Evolutionary conservation across 768 basidiomycete genomes (phyloP).

Genomic region (Imleria badia): DNA sequence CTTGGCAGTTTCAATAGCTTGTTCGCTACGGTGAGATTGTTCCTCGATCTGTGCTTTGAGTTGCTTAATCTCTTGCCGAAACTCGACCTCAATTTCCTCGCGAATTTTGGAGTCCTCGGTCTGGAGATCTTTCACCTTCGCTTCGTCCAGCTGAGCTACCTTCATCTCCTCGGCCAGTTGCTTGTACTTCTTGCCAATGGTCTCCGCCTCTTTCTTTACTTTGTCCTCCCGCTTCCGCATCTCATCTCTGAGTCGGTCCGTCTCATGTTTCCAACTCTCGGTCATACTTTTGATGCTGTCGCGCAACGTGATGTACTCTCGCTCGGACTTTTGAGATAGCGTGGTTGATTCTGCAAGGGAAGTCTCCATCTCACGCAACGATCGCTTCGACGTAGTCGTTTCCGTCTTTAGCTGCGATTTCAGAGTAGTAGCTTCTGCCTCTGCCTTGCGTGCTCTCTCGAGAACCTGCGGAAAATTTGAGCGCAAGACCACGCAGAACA

Average conservation of each 20-base stretch:
- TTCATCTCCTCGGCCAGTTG: slow-evolving; percentile 63
- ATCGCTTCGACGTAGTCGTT: slow-evolving; percentile 68
- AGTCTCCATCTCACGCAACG: slow-evolving; percentile 77
- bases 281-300: slow-evolving; percentile 74
- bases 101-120: slow-evolving; percentile 48
- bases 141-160: slow-evolving; percentile 45
- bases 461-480: slow-evolving; percentile 49
- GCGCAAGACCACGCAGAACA: background rate
- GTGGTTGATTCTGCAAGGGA: slow-evolving; percentile 72
- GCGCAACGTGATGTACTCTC: slow-evolving; percentile 78
- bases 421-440: slow-evolving; percentile 66
- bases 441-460: slow-evolving; percentile 84
- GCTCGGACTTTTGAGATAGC: slow-evolving; percentile 75
- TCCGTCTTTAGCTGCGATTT: slow-evolving; percentile 75
- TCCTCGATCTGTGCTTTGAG: slow-evolving; percentile 55
- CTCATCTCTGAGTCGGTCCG: slow-evolving; percentile 68
- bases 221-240: slow-evolving; percentile 74
- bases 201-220: slow-evolving; percentile 65
- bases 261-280: slow-evolving; percentile 73
- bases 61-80: slow-evolving; percentile 54
- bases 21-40: slow-evolving; percentile 54
- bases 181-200: slow-evolving; percentile 66
- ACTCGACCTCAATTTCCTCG: slow-evolving; percentile 59
- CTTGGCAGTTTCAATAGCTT: slow-evolving; percentile 62
- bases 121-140: slow-evolving; percentile 49